Evolutionary conservation across 148 eudicot species (phyloP), one percentile per base, ranked within the genome.

Genomic region (Silene uniflora): DNA sequence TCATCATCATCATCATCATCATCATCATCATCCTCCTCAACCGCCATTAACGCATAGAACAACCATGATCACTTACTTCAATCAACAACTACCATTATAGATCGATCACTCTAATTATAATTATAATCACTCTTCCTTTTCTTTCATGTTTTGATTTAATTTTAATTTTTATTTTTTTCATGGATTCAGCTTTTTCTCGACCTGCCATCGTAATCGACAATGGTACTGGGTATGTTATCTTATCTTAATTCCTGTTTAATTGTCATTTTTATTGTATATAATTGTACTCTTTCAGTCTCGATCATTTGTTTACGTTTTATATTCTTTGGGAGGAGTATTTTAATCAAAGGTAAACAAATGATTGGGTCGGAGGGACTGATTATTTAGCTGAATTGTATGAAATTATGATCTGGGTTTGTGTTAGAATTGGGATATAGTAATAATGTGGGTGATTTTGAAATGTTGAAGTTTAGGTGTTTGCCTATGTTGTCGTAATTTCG

Each of bases 131-230:
- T 44, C 62, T 67, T 75, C 47, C 56, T 64, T 55, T 11, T 75
- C 80, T 72, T 32, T 75, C 54, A 2, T 69, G 73, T 35, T 5
- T 67, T 59, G 10, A 18, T 39, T 39, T 39, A 39, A 39, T 39
- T 7, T 39, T n/a, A n/a, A n/a, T n/a, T n/a, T 39, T 62, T 35
- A 11, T 1, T 16, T 16, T 39, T 21, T 17, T 18, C 32, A 91
- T 91, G 97, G 95, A 91, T 88, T 84, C 88, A 27, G 80, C 93
- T 77, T 71, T 83, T 23, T 87, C 90, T 83, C 94, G 97, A 55
- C 98, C 98, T 1, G 94, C 98, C 56, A 87, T 91, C 42, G 98
- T 93, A 52, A 88, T 93, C 77, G 98, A 93, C 71, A 93, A 93
- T 78, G 98, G 98, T 82, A 93, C 98, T 73, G 97, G 98, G 97